Conservation (phyloP, 495 filamentous ascomycete species). For the Penicillium malachiteum region DNA sequence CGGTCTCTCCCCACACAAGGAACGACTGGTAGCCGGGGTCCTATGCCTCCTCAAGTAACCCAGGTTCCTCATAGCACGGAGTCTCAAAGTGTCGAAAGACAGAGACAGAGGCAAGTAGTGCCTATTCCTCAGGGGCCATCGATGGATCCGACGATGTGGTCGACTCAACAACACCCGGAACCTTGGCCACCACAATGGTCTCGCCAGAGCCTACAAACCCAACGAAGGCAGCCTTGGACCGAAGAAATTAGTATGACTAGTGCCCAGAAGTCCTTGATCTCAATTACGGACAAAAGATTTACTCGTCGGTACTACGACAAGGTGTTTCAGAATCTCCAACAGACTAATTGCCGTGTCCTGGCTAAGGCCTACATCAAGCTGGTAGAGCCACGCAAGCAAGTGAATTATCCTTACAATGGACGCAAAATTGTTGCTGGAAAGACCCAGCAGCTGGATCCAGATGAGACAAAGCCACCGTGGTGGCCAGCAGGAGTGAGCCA, state of each 20-base stretch:
- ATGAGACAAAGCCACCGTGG: constrained; percentile 63
- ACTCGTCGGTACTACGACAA: constrained; percentile 61
- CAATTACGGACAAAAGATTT: constrained; percentile 51
- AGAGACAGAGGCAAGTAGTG: neutral
- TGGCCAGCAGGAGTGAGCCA: constrained; percentile 70
- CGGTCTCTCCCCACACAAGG: constrained; percentile 2
- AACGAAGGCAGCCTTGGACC: constrained; percentile 23
- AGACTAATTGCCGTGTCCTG: constrained; percentile 64
- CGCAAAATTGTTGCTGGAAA: constrained; percentile 40
- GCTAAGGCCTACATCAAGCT: constrained; percentile 78
- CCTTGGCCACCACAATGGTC: constrained; percentile 4
- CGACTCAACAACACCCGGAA: constrained; percentile 3
- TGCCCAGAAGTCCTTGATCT: constrained; percentile 39
- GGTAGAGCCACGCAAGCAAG: constrained; percentile 82
- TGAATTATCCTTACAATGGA: constrained; percentile 74
- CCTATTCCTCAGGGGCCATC: neutral
- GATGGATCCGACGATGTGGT: constrained; percentile 15
- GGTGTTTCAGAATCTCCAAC: constrained; percentile 66
- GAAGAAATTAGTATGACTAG: constrained; percentile 32
- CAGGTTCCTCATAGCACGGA: constrained; percentile 2
- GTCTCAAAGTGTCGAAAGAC: constrained; percentile 1
- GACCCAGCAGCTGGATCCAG: constrained; percentile 38
- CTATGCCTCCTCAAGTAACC: constrained; percentile 3
- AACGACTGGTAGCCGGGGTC: neutral
- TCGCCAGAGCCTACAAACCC: neutral